A percentile compares a stretch with the other conserved stretches of the same genome.
Evolutionary conservation across 257 asterid species (phyloP).

Genomic region (Ocimum tenuiflorum): DNA sequence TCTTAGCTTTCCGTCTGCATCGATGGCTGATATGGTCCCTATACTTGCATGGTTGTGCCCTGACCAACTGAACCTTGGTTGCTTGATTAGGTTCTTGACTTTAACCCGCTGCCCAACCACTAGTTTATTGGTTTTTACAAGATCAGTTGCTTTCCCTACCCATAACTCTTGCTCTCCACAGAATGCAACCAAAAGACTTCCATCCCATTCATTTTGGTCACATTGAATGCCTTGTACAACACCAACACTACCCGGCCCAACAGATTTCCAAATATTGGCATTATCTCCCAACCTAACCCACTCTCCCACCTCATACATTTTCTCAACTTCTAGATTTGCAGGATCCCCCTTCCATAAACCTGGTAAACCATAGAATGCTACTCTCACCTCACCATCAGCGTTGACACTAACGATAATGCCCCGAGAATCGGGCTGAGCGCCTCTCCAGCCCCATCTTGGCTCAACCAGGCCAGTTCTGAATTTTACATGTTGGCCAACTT

Average conservation of each 20-base stretch:
- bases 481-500: slow-evolving; percentile 79
- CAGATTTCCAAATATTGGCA: slow-evolving; percentile 63
- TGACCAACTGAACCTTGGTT: slow-evolving; percentile 94
- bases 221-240: slow-evolving; percentile 77
- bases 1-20: slow-evolving; percentile 87
- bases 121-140: slow-evolving; percentile 46
- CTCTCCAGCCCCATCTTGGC: slow-evolving; percentile 99
- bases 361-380: slow-evolving; percentile 63
- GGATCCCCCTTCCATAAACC: slow-evolving; percentile 95
- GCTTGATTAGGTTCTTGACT: slow-evolving; percentile 57
- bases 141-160: slow-evolving; percentile 49
- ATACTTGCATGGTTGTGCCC: slow-evolving; percentile 73
- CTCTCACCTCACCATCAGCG: slow-evolving; percentile 84
- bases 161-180: slow-evolving; percentile 91
- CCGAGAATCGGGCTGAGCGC: slow-evolving; percentile 54
- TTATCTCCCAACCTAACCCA: slow-evolving; percentile 68
- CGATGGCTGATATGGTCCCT: slow-evolving; percentile 76
- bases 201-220: slow-evolving; percentile 64
- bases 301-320: slow-evolving; percentile 73
- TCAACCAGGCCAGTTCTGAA: slow-evolving; percentile 68
- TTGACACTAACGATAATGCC: slow-evolving; percentile 69
- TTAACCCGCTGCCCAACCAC: slow-evolving; percentile 61
- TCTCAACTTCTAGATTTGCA: slow-evolving; percentile 68
- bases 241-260: slow-evolving; percentile 71
- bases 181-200: slow-evolving; percentile 56